Evolutionary conservation across 495 filamentous ascomycete species (phyloP).

Genomic region (Trichoderma parareesei): DNA sequence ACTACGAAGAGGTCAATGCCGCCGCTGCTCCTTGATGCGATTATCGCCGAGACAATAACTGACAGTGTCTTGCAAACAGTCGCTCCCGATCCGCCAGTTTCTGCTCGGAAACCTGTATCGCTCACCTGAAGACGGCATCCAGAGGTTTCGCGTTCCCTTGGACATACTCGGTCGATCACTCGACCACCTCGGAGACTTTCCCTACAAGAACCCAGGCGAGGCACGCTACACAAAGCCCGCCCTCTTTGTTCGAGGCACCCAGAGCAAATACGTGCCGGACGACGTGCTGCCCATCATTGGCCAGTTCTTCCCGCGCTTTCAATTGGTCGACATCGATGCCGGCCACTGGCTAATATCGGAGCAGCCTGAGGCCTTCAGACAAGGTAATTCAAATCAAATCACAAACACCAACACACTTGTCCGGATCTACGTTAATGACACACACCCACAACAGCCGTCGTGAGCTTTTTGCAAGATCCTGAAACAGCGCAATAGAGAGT

Average conservation of each 20-base stretch:
- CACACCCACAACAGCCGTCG: not conserved
- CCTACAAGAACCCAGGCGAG: constrained; percentile 57
- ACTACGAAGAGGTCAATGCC: constrained; percentile 57
- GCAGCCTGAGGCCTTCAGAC: constrained; percentile 77
- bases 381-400: constrained; percentile 46
- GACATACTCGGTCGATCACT: constrained; percentile 49
- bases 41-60: not conserved
- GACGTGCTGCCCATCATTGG: constrained; percentile 83
- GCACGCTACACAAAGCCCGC: constrained; percentile 65
- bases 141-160: constrained; percentile 42
- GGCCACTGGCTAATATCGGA: constrained; percentile 96
- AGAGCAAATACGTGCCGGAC: constrained; percentile 78
- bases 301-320: constrained; percentile 78
- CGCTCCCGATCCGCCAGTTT: constrained; percentile 77
- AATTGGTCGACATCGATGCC: constrained; percentile 71
- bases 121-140: constrained; percentile 17
- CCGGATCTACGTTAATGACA: not conserved
- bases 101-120: constrained; percentile 81
- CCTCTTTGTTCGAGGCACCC: constrained; percentile 76
- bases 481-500: not conserved
- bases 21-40: not conserved
- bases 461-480: not conserved
- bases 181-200: constrained; percentile 72
- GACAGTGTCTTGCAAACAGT: constrained; percentile 26
- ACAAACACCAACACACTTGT: not conserved